Percentiles rank a stretch among this genome's conserved stretches.
These are phyloP conservation scores for Echeveria elegans DNA, from an alignment of 164 flowering plant genomes.

Conservation along the genomic window DNA sequence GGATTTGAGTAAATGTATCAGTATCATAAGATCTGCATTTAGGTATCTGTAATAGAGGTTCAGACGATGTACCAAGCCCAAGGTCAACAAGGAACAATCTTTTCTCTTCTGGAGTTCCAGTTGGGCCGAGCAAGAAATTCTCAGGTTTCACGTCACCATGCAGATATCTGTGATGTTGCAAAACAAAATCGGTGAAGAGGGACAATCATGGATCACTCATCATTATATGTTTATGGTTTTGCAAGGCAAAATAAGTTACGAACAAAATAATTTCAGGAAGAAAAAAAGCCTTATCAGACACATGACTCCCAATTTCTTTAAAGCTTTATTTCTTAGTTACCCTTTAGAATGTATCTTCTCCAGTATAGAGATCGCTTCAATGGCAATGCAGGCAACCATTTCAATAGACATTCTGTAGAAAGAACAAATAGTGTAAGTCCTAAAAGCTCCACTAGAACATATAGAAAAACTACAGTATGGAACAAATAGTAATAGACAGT, in stretches of 20 bases:
- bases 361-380: constrained; percentile 80
- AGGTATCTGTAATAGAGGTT: background rate
- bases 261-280: too few relatives aligned
- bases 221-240: background rate
- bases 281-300: background rate
- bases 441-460: too few relatives aligned
- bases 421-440: background rate
- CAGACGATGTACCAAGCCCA: constrained; percentile 57
- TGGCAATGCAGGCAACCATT: constrained; percentile 48
- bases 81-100: constrained; percentile 87
- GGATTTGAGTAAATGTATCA: background rate
- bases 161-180: too few relatives aligned
- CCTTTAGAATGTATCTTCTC: constrained; percentile 85
- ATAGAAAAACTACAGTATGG: background rate
- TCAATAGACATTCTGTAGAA: constrained; percentile 29
- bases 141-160: constrained; percentile 99
- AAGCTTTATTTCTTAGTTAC: too few relatives aligned
- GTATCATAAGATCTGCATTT: background rate
- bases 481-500: constrained; percentile 13
- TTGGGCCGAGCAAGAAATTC: constrained; percentile 88
- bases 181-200: background rate
- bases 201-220: background rate
- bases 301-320: too few relatives aligned
- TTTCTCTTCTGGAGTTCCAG: constrained; percentile 81
- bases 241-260: background rate